A percentile compares a stretch with the other conserved stretches of the same genome.
phyloP scores from a whole-genome alignment of 169 alveolate species.

The Cryptosporidium felis region DNA sequence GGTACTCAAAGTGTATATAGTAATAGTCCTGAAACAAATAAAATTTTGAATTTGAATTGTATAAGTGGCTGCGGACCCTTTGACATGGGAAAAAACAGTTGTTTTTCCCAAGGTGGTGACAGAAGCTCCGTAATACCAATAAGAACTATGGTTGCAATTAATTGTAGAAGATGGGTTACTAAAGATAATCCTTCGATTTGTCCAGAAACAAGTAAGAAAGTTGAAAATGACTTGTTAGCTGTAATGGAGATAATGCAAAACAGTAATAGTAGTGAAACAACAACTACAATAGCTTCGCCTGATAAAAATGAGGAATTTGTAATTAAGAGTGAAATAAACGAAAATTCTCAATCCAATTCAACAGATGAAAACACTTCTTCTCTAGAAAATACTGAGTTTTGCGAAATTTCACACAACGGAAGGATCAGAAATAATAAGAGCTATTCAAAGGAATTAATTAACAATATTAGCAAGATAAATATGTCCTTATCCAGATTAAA shows the following conservation, averaged over 20 bases:
- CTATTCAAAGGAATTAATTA: slow-evolving; percentile 7
- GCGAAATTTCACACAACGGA: not conserved
- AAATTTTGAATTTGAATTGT: slow-evolving; percentile 5
- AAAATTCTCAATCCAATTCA: not conserved
- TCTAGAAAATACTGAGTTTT: slow-evolving; percentile 27
- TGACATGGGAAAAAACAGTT: not conserved
- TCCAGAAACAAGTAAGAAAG: slow-evolving; percentile 55
- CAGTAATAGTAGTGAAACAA: slow-evolving; percentile 12
- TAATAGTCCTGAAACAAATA: not conserved
- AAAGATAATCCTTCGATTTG: slow-evolving; percentile 46
- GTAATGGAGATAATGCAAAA: slow-evolving; percentile 13
- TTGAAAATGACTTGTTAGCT: slow-evolving; percentile 17
- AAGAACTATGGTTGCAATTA: slow-evolving; percentile 69
- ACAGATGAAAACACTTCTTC: slow-evolving; percentile 55
- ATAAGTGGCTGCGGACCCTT: slow-evolving; percentile 27
- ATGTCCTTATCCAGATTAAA: not conserved
- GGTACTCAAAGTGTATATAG: not conserved
- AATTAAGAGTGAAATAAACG: not conserved
- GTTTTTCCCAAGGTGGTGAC: slow-evolving; percentile 14
- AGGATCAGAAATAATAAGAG: not conserved
- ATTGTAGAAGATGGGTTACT: slow-evolving; percentile 64
- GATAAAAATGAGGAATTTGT: slow-evolving; percentile 39
- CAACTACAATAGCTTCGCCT: slow-evolving; percentile 28
- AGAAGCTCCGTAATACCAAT: slow-evolving; percentile 33
- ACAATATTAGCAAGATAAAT: not conserved